A percentile compares a stretch with the other conserved stretches of the same genome.
These are phyloP conservation scores for Neoscytalidium dimidiatum DNA, from an alignment of 2,329 filamentous ascomycete species.

Conservation along the genomic window DNA sequence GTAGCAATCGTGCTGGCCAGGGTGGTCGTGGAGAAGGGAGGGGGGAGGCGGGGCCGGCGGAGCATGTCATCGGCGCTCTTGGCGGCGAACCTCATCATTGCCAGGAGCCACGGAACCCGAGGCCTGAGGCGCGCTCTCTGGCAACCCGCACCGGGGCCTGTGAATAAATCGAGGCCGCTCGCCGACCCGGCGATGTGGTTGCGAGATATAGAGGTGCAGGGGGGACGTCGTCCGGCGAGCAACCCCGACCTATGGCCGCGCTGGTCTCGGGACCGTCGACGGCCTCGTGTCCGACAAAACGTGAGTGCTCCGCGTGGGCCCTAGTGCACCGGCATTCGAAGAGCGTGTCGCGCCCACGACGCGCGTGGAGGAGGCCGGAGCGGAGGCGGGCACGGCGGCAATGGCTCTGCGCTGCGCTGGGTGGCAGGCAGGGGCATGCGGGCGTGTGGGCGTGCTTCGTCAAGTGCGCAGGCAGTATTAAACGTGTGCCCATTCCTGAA, in stretches of 20 bases:
- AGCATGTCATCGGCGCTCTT: slow-evolving; percentile 4
- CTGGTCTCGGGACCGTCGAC: slow-evolving; percentile 16
- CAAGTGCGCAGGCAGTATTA: slow-evolving; percentile 13
- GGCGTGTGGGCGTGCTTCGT: slow-evolving; percentile 16
- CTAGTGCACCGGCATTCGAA: slow-evolving; percentile 13
- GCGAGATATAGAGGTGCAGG: slow-evolving; percentile 13
- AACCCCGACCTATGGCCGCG: background rate
- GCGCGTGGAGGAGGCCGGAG: slow-evolving; percentile 13
- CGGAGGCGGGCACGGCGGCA: slow-evolving; percentile 7
- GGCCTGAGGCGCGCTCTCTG: background rate
- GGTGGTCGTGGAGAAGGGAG: background rate
- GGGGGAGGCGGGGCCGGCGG: background rate
- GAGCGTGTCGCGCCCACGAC: background rate
- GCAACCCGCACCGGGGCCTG: background rate
- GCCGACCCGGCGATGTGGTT: slow-evolving; percentile 7
- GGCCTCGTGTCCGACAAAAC: slow-evolving; percentile 18
- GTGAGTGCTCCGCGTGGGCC: slow-evolving; percentile 14
- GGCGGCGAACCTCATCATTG: background rate
- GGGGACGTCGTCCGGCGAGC: background rate
- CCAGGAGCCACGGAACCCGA: background rate
- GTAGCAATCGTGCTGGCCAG: background rate
- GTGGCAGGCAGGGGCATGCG: slow-evolving; percentile 1
- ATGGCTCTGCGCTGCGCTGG: slow-evolving; percentile 10
- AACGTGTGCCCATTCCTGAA: slow-evolving; percentile 18
- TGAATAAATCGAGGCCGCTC: slow-evolving; percentile 2